Conservation (phyloP, 371 early-diverging fungal species). For the Quaeritorhiza haematococci region DNA sequence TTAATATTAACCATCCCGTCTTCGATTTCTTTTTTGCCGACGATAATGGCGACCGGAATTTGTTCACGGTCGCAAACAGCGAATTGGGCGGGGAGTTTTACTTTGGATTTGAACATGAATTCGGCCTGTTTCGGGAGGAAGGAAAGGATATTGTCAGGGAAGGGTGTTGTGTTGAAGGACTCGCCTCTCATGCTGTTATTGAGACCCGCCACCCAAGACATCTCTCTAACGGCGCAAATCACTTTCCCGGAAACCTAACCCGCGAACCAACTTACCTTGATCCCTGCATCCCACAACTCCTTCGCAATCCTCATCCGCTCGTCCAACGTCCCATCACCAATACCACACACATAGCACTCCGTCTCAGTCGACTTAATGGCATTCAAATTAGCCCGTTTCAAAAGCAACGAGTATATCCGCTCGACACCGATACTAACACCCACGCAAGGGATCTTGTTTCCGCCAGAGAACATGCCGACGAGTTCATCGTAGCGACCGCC, state of each 20-base stretch:
- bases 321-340: constrained; percentile 81
- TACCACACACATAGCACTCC: constrained; percentile 86
- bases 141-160: no score
- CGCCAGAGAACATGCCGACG: constrained; percentile 84
- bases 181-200: neutral
- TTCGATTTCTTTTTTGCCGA: constrained; percentile 80
- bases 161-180: neutral
- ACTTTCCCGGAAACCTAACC: no score
- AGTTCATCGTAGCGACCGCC: constrained; percentile 99
- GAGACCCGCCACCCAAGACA: constrained; percentile 1
- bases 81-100: constrained; percentile 78
- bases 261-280: constrained; percentile 43
- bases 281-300: constrained; percentile 84
- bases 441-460: constrained; percentile 90
- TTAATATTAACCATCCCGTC: constrained; percentile 79
- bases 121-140: no score
- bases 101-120: constrained; percentile 89
- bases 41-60: constrained; percentile 85
- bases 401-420: constrained; percentile 87
- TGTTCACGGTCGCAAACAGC: constrained; percentile 74
- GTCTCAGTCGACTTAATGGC: constrained; percentile 73
- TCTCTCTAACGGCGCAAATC: neutral
- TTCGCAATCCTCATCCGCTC: constrained; percentile 85
- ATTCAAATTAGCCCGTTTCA: constrained; percentile 49
- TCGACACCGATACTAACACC: constrained; percentile 97